A percentile compares a stretch with the other conserved stretches of the same genome.
Evolutionary conservation across 257 asterid species (phyloP).

Genomic region (Jacaranda copaia): DNA sequence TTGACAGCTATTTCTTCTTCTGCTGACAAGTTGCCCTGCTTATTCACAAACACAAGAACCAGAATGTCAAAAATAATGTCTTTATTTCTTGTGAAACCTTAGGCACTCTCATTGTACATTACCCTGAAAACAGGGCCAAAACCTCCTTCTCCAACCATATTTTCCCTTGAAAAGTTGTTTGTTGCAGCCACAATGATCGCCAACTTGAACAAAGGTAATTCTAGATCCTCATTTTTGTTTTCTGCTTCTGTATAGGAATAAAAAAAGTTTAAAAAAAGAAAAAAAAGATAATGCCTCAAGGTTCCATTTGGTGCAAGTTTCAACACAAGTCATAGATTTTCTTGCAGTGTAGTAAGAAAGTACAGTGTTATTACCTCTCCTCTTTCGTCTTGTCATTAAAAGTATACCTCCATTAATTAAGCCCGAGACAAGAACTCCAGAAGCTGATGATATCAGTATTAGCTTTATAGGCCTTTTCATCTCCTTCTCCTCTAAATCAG

Average conservation of each 20-base stretch:
- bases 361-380: constrained; percentile 9
- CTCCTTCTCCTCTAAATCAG: neutral
- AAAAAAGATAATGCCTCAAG: neutral
- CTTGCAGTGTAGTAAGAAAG: neutral
- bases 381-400: constrained; percentile 25
- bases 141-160: constrained; percentile 43
- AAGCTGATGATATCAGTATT: constrained; percentile 25
- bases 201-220: constrained; percentile 41
- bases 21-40: constrained; percentile 33
- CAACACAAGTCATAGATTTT: neutral
- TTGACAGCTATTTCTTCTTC: constrained; percentile 55
- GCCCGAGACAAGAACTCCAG: constrained; percentile 23
- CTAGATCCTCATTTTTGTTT: constrained; percentile 34
- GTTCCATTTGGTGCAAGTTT: too few species aligned
- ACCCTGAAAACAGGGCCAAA: constrained; percentile 59
- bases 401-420: too few species aligned
- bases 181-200: constrained; percentile 46
- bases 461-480: constrained; percentile 23
- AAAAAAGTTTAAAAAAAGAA: neutral
- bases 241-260: constrained; percentile 2
- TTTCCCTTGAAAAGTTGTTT: constrained; percentile 46
- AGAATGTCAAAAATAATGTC: neutral
- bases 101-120: neutral
- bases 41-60: neutral
- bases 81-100: neutral